Base-by-base conservation (phyloP, 371 early-diverging fungal genomes). In the Lichtheimia hyalospora region DNA sequence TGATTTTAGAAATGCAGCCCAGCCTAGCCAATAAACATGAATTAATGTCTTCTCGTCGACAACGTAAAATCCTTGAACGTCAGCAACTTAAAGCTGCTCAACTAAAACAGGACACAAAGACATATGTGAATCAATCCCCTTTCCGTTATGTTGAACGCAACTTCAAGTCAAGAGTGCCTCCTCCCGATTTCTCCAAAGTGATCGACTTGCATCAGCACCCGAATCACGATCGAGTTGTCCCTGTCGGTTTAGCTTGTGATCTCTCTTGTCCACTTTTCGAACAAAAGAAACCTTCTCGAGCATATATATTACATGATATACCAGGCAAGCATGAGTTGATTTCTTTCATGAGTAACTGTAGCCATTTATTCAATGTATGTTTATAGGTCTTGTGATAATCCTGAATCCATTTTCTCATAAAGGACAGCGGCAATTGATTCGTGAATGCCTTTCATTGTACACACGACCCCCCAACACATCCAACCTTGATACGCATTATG, bases 401-500 rank as follows among this genome's bases (percentile, higher is more conserved):
- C 91, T 87, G 1, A 82, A 84, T 55, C 83, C 89, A 21, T 87
- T 96, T 58, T 83, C 87, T 24, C 79, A 82, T 3, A 62, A 69
- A 43, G 88, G 84, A 2, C 92, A 96, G 64, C 76, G 86, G 25
- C 62, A 66, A 39, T 59, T 92, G 16, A 81, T 92, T 13, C 76
- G 80, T 58, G 67, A 77, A 12, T 89, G 91, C 49, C 69, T 94
- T 13, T 72, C 76, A 52, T 83, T 86, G 14, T 92, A 87, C 62
- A 72, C 92, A 0, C 64, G 70, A 25, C 81, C 83, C 14, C 96
- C 96, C 5, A 92, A 93, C 69, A 84, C 82, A 21, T 84, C 89
- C 57, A 96, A 91, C 70, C 83, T 94, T 13, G 90, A 96, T 62
- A 86, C 93, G 5, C 93, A 92, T 59, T 96, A 89, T 60, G 63